phyloP scores from a whole-genome alignment of 768 basidiomycete genomes.

The Pisolithus orientalis region DNA sequence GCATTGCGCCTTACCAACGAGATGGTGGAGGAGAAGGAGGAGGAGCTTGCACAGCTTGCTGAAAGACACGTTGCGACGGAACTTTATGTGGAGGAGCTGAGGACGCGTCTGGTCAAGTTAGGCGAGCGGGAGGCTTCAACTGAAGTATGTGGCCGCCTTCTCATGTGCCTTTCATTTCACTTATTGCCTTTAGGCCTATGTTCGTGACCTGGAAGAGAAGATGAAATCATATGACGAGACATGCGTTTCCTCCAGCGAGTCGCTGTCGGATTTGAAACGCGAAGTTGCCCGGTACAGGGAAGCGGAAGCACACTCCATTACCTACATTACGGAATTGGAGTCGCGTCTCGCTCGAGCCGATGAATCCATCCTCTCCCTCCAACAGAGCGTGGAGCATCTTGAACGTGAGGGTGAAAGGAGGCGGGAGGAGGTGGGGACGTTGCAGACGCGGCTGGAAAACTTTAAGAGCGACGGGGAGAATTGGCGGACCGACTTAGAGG shows the following conservation, averaged over 20 bases:
- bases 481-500: conserved; percentile 82
- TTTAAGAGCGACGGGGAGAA: conserved; percentile 70
- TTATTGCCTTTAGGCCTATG: conserved; percentile 62
- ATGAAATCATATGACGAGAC: conserved; percentile 82
- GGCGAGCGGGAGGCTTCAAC: conserved; percentile 86
- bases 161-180: neutral
- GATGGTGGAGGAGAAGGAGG: conserved; percentile 87
- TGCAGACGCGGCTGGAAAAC: conserved; percentile 66
- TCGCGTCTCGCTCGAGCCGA: conserved; percentile 71
- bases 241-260: conserved; percentile 67
- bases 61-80: conserved; percentile 76
- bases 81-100: conserved; percentile 82
- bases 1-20: conserved; percentile 89
- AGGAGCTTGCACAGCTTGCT: conserved; percentile 58
- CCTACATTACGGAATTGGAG: conserved; percentile 87
- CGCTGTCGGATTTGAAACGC: conserved; percentile 75
- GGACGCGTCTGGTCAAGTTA: conserved; percentile 72
- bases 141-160: conserved; percentile 51
- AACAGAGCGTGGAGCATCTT: conserved; percentile 64
- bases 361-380: conserved; percentile 65
- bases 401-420: conserved; percentile 76
- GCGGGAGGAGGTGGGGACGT: conserved; percentile 58
- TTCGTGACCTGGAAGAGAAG: conserved; percentile 89
- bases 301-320: conserved; percentile 58
- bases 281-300: conserved; percentile 79